Evolutionary conservation across 768 basidiomycete species (phyloP).

Genomic region (Mycena amicta): DNA sequence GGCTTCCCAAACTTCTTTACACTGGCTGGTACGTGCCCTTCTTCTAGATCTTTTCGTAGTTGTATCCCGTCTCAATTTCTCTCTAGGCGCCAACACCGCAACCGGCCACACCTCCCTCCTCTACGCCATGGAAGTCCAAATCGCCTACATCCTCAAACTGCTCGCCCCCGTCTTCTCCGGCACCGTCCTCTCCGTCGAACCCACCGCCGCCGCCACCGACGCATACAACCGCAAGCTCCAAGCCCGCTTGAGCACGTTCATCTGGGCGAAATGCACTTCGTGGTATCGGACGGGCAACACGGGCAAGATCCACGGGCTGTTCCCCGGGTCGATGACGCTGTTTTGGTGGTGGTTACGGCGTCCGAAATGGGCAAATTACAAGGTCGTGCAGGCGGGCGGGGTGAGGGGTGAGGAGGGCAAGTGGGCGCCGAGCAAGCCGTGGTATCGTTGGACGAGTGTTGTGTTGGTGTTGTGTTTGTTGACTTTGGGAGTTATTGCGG

Average conservation of each 20-base stretch:
- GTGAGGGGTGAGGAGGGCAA: not conserved
- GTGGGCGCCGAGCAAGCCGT: not conserved
- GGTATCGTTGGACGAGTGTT: not conserved
- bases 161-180: conserved; percentile 55
- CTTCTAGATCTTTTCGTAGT: not conserved
- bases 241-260: conserved; percentile 45
- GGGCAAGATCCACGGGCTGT: conserved; percentile 24
- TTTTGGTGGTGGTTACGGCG: conserved; percentile 9
- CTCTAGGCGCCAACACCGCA: conserved; percentile 55
- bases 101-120: conserved; percentile 62
- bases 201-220: conserved; percentile 48
- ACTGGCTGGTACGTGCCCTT: conserved; percentile 44
- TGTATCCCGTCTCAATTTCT: not conserved
- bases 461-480: not conserved
- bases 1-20: conserved; percentile 59
- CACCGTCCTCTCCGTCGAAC: conserved; percentile 50
- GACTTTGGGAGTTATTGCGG: not conserved
- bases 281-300: conserved; percentile 47
- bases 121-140: conserved; percentile 60
- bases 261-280: conserved; percentile 57
- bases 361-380: conserved; percentile 8
- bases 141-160: conserved; percentile 50
- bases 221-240: conserved; percentile 58
- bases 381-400: not conserved
- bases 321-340: conserved; percentile 14